Evolutionary conservation across 345 rosid genomes (phyloP).

Genomic region (Hypericum androsaemum): DNA sequence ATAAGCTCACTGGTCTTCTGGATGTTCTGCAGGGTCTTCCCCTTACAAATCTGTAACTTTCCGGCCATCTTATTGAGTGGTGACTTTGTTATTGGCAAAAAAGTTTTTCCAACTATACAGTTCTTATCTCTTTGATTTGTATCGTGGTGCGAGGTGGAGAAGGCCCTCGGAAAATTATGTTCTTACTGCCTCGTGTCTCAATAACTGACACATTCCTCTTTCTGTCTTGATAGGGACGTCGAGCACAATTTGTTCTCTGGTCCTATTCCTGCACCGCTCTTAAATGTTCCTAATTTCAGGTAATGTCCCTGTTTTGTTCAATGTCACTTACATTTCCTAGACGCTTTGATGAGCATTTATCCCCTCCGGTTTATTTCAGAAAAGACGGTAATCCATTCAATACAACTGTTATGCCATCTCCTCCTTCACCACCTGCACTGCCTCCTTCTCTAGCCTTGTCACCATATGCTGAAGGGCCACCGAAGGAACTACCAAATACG

Average conservation of each 20-base stretch:
- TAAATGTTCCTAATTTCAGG: slow-evolving; percentile 65
- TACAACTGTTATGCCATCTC: slow-evolving; percentile 57
- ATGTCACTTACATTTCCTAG: too few relatives aligned
- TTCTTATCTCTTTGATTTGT: not conserved
- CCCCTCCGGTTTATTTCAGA: slow-evolving; percentile 49
- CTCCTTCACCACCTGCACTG: slow-evolving; percentile 47
- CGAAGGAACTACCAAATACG: slow-evolving; percentile 9
- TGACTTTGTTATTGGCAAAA: slow-evolving; percentile 5
- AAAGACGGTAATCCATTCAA: slow-evolving; percentile 92
- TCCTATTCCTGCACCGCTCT: slow-evolving; percentile 63
- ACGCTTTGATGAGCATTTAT: too few relatives aligned
- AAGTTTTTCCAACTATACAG: not conserved
- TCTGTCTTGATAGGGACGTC: slow-evolving; percentile 44
- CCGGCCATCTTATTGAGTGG: not conserved
- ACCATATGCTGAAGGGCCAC: slow-evolving; percentile 19
- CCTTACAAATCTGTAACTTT: slow-evolving; percentile 54
- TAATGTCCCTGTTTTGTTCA: slow-evolving; percentile 13
- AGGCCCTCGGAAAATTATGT: not conserved
- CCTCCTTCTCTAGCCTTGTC: slow-evolving; percentile 32
- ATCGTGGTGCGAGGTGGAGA: not conserved
- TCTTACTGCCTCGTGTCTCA: slow-evolving; percentile 1
- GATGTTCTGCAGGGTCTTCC: slow-evolving; percentile 67
- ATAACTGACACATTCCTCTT: slow-evolving; percentile 13
- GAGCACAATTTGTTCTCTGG: slow-evolving; percentile 84
- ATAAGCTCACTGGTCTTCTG: slow-evolving; percentile 62